Conservation (phyloP, 805 yeast genomes). For the Candida saitoana region DNA sequence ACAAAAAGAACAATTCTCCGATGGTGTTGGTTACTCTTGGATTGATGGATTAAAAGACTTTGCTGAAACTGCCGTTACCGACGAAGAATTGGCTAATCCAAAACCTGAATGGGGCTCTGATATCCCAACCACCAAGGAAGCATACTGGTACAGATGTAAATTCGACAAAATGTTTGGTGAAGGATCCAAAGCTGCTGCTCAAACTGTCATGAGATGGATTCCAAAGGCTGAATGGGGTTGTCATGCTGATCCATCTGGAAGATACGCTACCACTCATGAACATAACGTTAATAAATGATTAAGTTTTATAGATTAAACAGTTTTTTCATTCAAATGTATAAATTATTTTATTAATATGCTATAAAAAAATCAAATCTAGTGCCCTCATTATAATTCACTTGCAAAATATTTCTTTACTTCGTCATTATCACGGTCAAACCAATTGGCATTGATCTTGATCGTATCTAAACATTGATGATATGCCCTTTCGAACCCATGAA, state of each 20-base stretch:
- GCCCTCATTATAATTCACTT: not conserved
- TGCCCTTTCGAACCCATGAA: slow-evolving; percentile 52
- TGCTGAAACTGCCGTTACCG: slow-evolving; percentile 81
- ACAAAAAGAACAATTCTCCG: slow-evolving; percentile 99
- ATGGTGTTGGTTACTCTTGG: slow-evolving; percentile 99
- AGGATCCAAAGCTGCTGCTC: slow-evolving; percentile 78
- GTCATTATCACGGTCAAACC: slow-evolving; percentile 45
- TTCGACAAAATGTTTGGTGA: slow-evolving; percentile 87
- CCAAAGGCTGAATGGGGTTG: slow-evolving; percentile 99
- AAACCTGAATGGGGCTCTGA: slow-evolving; percentile 96
- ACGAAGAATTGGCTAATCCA: slow-evolving; percentile 86
- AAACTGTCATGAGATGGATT: slow-evolving; percentile 98
- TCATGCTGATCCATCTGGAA: slow-evolving; percentile 97
- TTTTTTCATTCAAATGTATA: not conserved
- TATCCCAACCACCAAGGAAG: slow-evolving; percentile 96
- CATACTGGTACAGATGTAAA: slow-evolving; percentile 97
- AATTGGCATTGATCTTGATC: slow-evolving; percentile 45
- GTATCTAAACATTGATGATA: slow-evolving; percentile 54
- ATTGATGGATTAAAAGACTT: slow-evolving; percentile 95
- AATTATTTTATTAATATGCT: slow-evolving; percentile 1
- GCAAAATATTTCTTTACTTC: slow-evolving; percentile 26
- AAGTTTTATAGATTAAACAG: slow-evolving; percentile 3
- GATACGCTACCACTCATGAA: slow-evolving; percentile 90
- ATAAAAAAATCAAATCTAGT: not conserved
- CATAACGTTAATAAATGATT: slow-evolving; percentile 31